Evolutionary conservation across 2,329 filamentous ascomycete genomes (phyloP).

Genomic region (Venturia nashicola): DNA sequence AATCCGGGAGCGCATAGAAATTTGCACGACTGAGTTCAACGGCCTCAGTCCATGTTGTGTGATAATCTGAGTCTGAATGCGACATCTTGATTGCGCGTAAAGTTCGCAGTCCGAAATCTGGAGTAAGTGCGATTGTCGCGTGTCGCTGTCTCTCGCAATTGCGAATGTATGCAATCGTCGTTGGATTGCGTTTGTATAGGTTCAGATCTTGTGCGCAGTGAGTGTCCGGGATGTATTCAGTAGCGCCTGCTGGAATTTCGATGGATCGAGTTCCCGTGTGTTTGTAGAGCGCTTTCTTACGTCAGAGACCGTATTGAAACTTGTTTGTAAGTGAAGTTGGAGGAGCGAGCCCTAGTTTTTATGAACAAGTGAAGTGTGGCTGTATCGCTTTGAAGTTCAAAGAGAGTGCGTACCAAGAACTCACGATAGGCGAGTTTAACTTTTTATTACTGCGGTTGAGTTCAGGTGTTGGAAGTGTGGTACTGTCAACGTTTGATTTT

Average conservation of each 20-base stretch:
- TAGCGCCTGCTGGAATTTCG: too few species aligned
- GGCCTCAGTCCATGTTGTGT: background rate
- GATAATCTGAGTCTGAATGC: background rate
- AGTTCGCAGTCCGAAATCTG: background rate
- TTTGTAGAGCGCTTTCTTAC: background rate
- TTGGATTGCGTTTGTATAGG: background rate
- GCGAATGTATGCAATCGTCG: background rate
- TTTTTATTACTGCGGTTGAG: background rate
- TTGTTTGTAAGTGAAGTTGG: background rate
- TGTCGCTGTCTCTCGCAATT: background rate
- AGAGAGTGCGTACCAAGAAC: background rate
- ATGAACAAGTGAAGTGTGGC: background rate
- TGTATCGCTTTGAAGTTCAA: background rate
- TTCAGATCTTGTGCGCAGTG: background rate
- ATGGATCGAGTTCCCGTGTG: background rate
- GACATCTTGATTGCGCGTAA: background rate
- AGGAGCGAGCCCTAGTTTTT: too few species aligned
- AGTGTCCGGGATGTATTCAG: too few species aligned
- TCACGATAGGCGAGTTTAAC: background rate
- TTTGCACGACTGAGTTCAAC: background rate
- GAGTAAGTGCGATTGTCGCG: background rate
- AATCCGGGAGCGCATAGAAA: background rate
- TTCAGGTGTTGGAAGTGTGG: background rate
- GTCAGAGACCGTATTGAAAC: background rate
- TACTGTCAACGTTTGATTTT: background rate